Evolutionary conservation across 192 early-diverging fungal species (phyloP).

Genomic region (Chytriomyces confervae): DNA sequence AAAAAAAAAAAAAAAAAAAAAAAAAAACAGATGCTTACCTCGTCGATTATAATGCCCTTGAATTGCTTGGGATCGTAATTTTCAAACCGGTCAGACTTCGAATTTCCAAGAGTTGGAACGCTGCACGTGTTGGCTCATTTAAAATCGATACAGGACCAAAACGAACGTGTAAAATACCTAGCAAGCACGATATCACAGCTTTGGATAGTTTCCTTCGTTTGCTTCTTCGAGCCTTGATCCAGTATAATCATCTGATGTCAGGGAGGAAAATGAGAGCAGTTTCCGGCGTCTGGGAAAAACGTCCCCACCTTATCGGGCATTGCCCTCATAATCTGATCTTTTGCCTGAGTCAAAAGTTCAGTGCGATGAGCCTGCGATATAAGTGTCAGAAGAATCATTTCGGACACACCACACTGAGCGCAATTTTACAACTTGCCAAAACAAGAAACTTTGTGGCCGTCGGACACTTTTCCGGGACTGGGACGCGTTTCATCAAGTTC

Average conservation of each 20-base stretch:
- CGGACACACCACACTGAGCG: background rate
- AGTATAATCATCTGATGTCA: constrained; percentile 30
- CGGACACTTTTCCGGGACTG: constrained; percentile 54
- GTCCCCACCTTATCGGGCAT: constrained; percentile 61
- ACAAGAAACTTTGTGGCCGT: constrained; percentile 79
- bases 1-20: background rate
- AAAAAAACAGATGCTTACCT: constrained; percentile 35
- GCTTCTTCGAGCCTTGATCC: constrained; percentile 54
- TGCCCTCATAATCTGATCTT: constrained; percentile 64
- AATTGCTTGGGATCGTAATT: constrained; percentile 75
- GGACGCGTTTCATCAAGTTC: constrained; percentile 74
- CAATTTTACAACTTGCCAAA: constrained; percentile 39
- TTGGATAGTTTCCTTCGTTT: constrained; percentile 51
- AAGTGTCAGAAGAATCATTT: background rate
- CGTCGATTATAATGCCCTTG: constrained; percentile 91
- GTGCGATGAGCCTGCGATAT: constrained; percentile 73
- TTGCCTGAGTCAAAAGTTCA: constrained; percentile 86
- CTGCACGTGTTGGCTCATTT: constrained; percentile 35
- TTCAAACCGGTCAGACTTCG: constrained; percentile 54
- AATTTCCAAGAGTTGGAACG: constrained; percentile 74
- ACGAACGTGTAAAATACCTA: constrained; percentile 2
- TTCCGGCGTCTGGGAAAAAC: background rate
- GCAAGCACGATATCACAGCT: constrained; percentile 27
- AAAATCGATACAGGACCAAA: no score
- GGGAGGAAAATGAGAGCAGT: background rate